A percentile compares a stretch with the other conserved stretches of the same genome.
These are phyloP conservation scores for Sclerotinia glacialis DNA, from an alignment of 2,329 filamentous ascomycete genomes.

Conservation along the genomic window DNA sequence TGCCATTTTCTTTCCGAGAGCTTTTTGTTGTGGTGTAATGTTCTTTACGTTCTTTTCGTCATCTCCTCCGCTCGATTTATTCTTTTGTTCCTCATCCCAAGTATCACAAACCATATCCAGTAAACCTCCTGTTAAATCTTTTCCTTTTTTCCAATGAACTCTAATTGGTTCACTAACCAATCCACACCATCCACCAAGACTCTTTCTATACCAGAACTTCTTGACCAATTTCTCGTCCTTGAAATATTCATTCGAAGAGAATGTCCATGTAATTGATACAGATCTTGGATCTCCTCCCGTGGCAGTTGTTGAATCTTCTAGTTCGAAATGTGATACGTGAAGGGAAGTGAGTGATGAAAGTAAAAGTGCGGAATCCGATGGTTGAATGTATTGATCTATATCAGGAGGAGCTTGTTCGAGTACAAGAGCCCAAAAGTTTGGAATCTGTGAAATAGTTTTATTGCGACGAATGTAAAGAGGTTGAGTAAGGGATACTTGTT, in stretches of 20 bases:
- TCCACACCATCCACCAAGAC: slow-evolving; percentile 63
- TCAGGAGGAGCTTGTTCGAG: slow-evolving; percentile 83
- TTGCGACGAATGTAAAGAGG: slow-evolving; percentile 76
- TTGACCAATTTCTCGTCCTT: slow-evolving; percentile 77
- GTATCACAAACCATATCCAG: slow-evolving; percentile 70
- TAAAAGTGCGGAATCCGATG: slow-evolving; percentile 72
- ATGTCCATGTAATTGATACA: slow-evolving; percentile 74
- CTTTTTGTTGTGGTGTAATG: slow-evolving; percentile 48
- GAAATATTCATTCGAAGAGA: slow-evolving; percentile 79
- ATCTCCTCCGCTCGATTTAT: slow-evolving; percentile 37
- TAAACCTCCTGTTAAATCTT: slow-evolving; percentile 80
- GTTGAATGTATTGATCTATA: slow-evolving; percentile 84
- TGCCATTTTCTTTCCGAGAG: slow-evolving; percentile 54
- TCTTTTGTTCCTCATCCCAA: slow-evolving; percentile 58
- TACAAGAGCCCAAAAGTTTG: slow-evolving; percentile 92
- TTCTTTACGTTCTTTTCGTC: slow-evolving; percentile 31
- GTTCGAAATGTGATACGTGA: slow-evolving; percentile 76
- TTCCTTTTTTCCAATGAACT: slow-evolving; percentile 82
- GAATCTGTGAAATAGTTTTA: slow-evolving; percentile 67
- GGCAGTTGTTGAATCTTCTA: slow-evolving; percentile 51
- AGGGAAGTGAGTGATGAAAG: slow-evolving; percentile 65
- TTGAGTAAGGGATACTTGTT: slow-evolving; percentile 65
- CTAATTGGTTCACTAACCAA: slow-evolving; percentile 85
- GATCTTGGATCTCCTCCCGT: slow-evolving; percentile 72
- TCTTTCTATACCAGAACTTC: slow-evolving; percentile 81